phyloP scores from a whole-genome alignment of 768 basidiomycete species.

The Leccinellum albellum region DNA sequence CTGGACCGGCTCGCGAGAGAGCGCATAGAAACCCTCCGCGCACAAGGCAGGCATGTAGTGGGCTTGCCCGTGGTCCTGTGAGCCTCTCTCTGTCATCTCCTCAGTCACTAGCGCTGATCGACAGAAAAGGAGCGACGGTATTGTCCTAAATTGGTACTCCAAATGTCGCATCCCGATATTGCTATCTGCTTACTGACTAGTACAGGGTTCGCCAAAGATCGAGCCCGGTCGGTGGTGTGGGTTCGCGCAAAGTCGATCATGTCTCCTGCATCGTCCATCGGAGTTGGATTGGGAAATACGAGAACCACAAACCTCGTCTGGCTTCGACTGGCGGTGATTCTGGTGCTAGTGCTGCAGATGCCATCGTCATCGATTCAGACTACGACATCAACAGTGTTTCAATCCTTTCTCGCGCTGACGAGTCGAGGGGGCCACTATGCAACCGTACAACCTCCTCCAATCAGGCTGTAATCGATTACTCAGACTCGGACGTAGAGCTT shows the following conservation, averaged over 20 bases:
- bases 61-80: constrained; percentile 26
- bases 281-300: neutral
- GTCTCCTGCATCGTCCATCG: neutral
- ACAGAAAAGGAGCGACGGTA: constrained; percentile 24
- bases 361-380: constrained; percentile 23
- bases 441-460: neutral
- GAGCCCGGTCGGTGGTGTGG: neutral
- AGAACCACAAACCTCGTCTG: neutral
- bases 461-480: constrained; percentile 1
- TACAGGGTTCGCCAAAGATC: constrained; percentile 15
- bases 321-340: neutral
- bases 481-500: constrained; percentile 11
- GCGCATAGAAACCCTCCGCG: constrained; percentile 14
- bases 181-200: constrained; percentile 7
- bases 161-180: neutral
- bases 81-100: constrained; percentile 5
- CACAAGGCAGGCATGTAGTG: constrained; percentile 22
- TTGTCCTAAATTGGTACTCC: constrained; percentile 29
- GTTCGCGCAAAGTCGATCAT: neutral
- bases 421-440: neutral
- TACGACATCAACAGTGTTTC: constrained; percentile 5
- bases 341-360: constrained; percentile 15
- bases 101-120: constrained; percentile 3
- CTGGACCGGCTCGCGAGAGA: constrained; percentile 17
- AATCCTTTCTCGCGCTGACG: neutral